Conservation (phyloP, 1,284 basidiomycete species). For the Vanrija sp. region DNA sequence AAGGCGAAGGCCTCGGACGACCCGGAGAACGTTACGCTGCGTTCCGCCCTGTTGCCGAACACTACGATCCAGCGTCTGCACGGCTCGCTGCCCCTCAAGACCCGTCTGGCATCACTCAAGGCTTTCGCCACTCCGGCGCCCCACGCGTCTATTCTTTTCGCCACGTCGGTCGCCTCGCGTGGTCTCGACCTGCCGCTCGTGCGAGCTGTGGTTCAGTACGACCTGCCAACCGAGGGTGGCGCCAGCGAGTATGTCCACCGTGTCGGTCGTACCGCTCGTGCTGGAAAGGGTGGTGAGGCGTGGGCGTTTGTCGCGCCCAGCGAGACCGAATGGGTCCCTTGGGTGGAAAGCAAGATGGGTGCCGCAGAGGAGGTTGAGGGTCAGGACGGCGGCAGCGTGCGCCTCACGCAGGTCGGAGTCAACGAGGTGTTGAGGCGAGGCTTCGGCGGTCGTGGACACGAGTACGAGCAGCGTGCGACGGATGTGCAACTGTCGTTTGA, state of each 20-base stretch:
- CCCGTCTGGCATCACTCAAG: conserved; percentile 75
- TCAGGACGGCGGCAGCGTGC: conserved; percentile 49
- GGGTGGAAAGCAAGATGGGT: conserved; percentile 75
- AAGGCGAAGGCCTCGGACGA: conserved; percentile 39
- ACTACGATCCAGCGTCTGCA: conserved; percentile 87
- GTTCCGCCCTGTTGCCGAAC: conserved; percentile 73
- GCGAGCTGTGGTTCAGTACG: conserved; percentile 90
- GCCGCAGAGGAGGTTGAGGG: conserved; percentile 22
- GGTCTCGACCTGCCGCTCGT: conserved; percentile 97
- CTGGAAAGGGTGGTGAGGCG: conserved; percentile 78
- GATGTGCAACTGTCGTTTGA: conserved; percentile 95
- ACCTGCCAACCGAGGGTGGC: conserved; percentile 95
- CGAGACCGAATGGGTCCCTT: conserved; percentile 81
- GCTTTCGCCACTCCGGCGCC: conserved; percentile 62
- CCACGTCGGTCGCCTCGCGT: conserved; percentile 94
- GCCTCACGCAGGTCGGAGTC: conserved; percentile 60
- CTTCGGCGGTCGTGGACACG: conserved; percentile 74
- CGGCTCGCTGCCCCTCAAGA: conserved; percentile 79
- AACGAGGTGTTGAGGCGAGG: conserved; percentile 72
- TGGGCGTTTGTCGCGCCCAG: conserved; percentile 85
- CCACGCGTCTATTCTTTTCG: conserved; percentile 70
- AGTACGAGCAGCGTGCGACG: conserved; percentile 87
- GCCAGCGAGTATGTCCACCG: conserved; percentile 96
- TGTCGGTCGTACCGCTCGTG: conserved; percentile 95
- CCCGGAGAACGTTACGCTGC: conserved; percentile 53